Evolutionary conservation across 106 monocot genomes (phyloP).

Genomic region (Phalaenopsis aphrodite): DNA sequence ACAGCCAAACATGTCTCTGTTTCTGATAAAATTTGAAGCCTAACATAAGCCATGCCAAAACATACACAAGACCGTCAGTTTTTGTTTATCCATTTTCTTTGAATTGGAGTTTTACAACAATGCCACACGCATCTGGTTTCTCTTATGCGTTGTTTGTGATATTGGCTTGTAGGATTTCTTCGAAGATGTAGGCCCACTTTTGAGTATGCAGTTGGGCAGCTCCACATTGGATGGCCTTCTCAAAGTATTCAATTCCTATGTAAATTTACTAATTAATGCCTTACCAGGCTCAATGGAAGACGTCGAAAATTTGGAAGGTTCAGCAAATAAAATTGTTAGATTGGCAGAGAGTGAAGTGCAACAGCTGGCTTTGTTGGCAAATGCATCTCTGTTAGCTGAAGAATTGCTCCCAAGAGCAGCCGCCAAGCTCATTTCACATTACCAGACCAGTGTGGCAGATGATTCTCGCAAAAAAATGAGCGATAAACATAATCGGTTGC

Average conservation of each 20-base stretch:
- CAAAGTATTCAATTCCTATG: constrained; percentile 73
- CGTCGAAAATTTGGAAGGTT: constrained; percentile 60
- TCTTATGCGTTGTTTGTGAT: background rate
- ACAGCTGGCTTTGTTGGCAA: constrained; percentile 83
- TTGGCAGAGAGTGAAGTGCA: constrained; percentile 83
- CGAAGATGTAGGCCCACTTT: constrained; percentile 82
- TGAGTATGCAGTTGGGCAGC: constrained; percentile 80
- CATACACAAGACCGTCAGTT: background rate
- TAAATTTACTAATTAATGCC: constrained; percentile 74
- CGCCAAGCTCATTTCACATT: constrained; percentile 56
- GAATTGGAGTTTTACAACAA: background rate
- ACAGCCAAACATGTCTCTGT: background rate
- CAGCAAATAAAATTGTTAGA: constrained; percentile 73
- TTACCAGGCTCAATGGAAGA: constrained; percentile 85
- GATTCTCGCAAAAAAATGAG: constrained; percentile 50
- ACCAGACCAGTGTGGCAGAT: constrained; percentile 37
- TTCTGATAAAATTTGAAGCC: background rate
- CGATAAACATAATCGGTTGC: constrained; percentile 51
- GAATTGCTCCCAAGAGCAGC: constrained; percentile 86
- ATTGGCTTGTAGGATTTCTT: constrained; percentile 74
- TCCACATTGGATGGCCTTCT: constrained; percentile 77
- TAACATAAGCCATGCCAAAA: background rate
- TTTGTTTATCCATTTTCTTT: background rate
- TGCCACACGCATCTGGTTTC: background rate
- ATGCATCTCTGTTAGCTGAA: constrained; percentile 88